phyloP scores from a whole-genome alignment of 75 land plant genomes.

The Isoetes taiwanensis region DNA sequence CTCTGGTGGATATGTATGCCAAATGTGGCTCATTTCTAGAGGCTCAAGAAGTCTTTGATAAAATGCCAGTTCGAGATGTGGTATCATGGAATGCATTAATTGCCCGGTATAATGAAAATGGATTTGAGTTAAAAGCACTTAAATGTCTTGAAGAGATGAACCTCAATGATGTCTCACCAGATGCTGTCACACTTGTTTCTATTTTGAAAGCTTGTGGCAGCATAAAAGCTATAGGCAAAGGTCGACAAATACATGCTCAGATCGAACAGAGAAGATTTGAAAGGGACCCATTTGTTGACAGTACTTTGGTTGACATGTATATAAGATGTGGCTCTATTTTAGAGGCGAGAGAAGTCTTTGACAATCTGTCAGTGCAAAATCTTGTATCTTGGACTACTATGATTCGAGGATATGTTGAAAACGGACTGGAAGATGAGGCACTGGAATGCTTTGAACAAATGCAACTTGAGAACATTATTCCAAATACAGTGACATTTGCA shows the following conservation, averaged over 20 bases:
- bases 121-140: too few species aligned
- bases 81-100: constrained; percentile 29
- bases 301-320: constrained; percentile 41
- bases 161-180: constrained; percentile 19
- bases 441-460: constrained; percentile 24
- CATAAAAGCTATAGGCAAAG: constrained; percentile 19
- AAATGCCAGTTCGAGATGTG: not conserved
- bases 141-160: too few species aligned
- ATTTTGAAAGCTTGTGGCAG: constrained; percentile 26
- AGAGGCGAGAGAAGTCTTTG: constrained; percentile 28
- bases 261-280: constrained; percentile 20
- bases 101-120: too few species aligned
- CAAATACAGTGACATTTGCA: constrained; percentile 37
- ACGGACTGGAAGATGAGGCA: constrained; percentile 35
- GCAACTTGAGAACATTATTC: constrained; percentile 20
- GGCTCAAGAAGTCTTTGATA: constrained; percentile 13
- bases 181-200: constrained; percentile 29
- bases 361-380: constrained; percentile 15
- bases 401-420: constrained; percentile 38
- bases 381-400: constrained; percentile 40
- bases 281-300: constrained; percentile 28
- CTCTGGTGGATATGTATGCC: constrained; percentile 18
- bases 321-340: constrained; percentile 34
- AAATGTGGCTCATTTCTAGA: constrained; percentile 11
- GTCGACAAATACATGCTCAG: constrained; percentile 32